Evolutionary conservation across 2,329 filamentous ascomycete species (phyloP).

Genomic region (Cladosporium sp.): DNA sequence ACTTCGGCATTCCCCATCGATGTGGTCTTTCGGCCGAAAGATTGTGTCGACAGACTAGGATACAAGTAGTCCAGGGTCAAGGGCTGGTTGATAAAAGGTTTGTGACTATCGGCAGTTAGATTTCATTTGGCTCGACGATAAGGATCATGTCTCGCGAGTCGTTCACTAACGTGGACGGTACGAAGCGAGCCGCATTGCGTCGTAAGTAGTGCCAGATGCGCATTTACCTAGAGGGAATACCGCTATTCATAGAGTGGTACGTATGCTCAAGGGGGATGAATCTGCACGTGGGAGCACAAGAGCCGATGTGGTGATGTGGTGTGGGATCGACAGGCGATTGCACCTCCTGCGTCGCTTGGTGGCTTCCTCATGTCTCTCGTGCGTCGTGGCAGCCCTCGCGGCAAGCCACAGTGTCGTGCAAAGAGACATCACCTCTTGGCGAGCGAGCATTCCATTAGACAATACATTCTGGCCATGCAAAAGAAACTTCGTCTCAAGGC

Average conservation of each 20-base stretch:
- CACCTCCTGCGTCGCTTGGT: background rate
- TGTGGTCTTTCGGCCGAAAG: background rate
- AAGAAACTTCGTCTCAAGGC: background rate
- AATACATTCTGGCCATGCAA: background rate
- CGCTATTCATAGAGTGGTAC: background rate
- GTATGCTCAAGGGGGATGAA: background rate
- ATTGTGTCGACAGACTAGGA: background rate
- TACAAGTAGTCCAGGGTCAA: background rate
- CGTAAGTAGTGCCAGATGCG: background rate
- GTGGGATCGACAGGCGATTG: background rate
- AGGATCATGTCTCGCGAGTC: conserved; percentile 1
- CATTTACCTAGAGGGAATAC: background rate
- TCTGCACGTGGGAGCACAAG: background rate
- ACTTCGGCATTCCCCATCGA: background rate
- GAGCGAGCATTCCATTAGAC: background rate
- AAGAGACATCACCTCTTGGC: conserved; percentile 6
- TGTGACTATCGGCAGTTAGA: conserved; percentile 1
- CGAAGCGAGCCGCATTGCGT: background rate
- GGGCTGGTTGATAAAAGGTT: background rate
- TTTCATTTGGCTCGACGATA: background rate
- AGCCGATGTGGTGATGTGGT: background rate
- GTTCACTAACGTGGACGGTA: background rate
- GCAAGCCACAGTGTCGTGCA: background rate
- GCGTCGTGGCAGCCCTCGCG: background rate
- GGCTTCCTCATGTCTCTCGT: background rate